Evolutionary conservation across 345 rosid species (phyloP), one percentile per base, ranked within the genome.

Genomic region (Hibiscus mutabilis): DNA sequence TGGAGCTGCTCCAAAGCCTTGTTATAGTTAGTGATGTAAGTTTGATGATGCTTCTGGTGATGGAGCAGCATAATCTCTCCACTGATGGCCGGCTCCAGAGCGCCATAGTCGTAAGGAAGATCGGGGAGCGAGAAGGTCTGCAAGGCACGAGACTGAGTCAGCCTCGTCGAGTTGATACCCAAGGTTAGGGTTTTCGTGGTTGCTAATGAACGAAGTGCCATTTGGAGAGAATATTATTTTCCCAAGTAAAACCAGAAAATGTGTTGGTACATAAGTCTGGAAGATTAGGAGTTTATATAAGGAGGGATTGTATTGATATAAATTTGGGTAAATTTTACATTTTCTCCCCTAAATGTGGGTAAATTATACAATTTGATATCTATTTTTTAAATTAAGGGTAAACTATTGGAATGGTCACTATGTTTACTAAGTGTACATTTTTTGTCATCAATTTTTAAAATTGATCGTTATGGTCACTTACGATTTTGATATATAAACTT

Each of bases 41-140:
- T 19, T 80, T 88, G 93, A 74, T 95, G 99, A 70, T 95, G 99
- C 83, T 95, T 95, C 86, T 89, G 91, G 88, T 95, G 99, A 69
- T 95, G 99, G 40, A 95, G 79, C 85, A 87, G 87, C 99, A 95
- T 95, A 24, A 95, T 95, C 81, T 92, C 98, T 58, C 88, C 99
- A 78, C 91, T 86, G 71, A 95, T 86, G 64, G 83, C 96, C 65
- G 99, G 99, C 80, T 95, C 97, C 80, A 95, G 82, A 0, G 90
- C 92, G 16, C 88, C 81, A 33, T 92, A 95, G 65, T 89, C 99
- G 79, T 95, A 95, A 2, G 92, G 79, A 13, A 95, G 97, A 78
- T 92, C 99, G 53, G 98, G 97, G 57, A 95, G 96, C 58, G 96
- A 78, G 76, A 86, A 77, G 13, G 98, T 90, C 79, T 87, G 80